phyloP scores from a whole-genome alignment of 257 asterid species.

The Gynochthodes officinalis region DNA sequence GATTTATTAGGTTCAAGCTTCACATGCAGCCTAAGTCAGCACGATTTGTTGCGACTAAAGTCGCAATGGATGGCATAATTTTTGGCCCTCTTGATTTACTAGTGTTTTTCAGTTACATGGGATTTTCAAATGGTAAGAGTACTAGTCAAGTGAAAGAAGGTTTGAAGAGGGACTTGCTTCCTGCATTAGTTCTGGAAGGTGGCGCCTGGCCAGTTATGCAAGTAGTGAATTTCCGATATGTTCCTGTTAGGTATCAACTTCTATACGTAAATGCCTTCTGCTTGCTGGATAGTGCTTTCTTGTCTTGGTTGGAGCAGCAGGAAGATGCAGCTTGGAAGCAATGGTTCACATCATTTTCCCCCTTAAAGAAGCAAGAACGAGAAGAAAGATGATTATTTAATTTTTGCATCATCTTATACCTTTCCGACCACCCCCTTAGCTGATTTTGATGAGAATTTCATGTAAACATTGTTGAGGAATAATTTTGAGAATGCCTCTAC shows the following conservation, averaged over 20 bases:
- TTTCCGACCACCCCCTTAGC: not conserved
- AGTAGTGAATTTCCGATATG: slow-evolving; percentile 28
- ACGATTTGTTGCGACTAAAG: slow-evolving; percentile 31
- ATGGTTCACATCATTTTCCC: slow-evolving; percentile 16
- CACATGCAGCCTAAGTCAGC: slow-evolving; percentile 25
- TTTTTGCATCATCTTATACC: not conserved
- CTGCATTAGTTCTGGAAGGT: slow-evolving; percentile 34
- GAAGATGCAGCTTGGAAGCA: slow-evolving; percentile 35
- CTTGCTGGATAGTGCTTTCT: slow-evolving; percentile 34
- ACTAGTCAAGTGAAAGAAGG: slow-evolving; percentile 31
- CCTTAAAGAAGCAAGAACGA: slow-evolving; percentile 17
- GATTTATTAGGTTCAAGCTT: slow-evolving; percentile 26
- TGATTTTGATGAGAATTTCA: slow-evolving; percentile 9
- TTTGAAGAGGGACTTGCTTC: slow-evolving; percentile 31
- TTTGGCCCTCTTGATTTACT: slow-evolving; percentile 33
- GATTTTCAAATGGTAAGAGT: slow-evolving; percentile 33
- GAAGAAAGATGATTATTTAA: slow-evolving; percentile 11
- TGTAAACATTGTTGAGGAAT: not conserved
- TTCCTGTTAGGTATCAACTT: slow-evolving; percentile 39
- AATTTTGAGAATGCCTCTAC: not conserved
- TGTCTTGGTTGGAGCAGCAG: slow-evolving; percentile 41
- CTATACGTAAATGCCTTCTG: slow-evolving; percentile 31
- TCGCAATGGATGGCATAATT: slow-evolving; percentile 29
- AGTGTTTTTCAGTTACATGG: slow-evolving; percentile 32
- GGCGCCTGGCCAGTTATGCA: slow-evolving; percentile 34